A percentile compares a stretch with the other conserved stretches of the same genome.
These are phyloP conservation scores for Solanum chacoense DNA, from an alignment of 305 asterid species.

Conservation along the genomic window DNA sequence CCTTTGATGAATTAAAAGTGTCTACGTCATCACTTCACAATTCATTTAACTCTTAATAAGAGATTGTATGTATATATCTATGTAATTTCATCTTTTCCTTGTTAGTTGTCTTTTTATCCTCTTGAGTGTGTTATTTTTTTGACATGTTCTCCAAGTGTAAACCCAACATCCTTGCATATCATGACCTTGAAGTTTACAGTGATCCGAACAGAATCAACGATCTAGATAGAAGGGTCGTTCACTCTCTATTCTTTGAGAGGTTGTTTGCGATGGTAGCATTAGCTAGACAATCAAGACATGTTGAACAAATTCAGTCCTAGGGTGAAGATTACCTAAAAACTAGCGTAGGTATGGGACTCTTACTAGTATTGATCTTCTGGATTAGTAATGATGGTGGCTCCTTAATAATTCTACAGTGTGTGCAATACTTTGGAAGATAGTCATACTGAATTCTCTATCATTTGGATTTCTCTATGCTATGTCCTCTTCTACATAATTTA, in stretches of 20 bases:
- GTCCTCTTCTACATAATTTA: background rate
- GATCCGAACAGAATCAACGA: background rate
- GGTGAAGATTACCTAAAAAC: no score
- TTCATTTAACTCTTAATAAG: background rate
- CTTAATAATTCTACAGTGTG: no score
- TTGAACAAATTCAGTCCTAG: no score
- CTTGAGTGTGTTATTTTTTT: background rate
- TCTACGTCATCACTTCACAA: background rate
- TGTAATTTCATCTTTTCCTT: background rate
- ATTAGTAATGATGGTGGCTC: no score
- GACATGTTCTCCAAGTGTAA: background rate
- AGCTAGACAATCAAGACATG: background rate
- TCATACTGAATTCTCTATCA: background rate
- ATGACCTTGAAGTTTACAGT: background rate
- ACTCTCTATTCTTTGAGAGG: background rate
- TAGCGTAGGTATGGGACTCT: no score
- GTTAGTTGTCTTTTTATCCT: background rate
- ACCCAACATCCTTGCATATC: background rate
- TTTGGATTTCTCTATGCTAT: background rate
- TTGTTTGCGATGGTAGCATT: background rate
- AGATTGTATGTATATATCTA: no score
- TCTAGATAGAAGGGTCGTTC: background rate
- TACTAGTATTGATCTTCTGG: no score
- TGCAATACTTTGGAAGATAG: background rate
- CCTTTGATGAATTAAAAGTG: background rate